Conservation (phyloP, 257 asterid genomes). For the Solanum infundibuliforme region DNA sequence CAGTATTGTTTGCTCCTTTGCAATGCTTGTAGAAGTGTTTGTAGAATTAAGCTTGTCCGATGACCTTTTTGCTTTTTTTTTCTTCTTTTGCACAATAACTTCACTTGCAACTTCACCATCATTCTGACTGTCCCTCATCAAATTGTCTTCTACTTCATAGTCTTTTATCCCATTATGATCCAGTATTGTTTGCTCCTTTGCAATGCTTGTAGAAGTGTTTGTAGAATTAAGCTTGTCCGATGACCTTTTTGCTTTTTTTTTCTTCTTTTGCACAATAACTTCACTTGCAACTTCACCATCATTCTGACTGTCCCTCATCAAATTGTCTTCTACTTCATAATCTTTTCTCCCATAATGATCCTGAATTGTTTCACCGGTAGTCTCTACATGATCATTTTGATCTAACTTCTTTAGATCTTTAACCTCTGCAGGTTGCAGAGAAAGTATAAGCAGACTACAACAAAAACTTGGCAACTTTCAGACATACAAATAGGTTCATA, state of each 20-base stretch:
- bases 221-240: neutral
- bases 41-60: constrained; percentile 4
- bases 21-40: neutral
- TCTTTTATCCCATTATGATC: neutral
- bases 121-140: neutral
- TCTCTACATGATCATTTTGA: neutral
- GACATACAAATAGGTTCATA: neutral
- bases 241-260: constrained; percentile 1
- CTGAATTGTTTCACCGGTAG: neutral
- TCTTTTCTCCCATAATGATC: neutral
- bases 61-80: constrained; percentile 1
- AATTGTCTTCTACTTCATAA: neutral
- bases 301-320: neutral
- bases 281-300: constrained; percentile 4
- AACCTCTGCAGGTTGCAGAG: neutral
- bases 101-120: constrained; percentile 3
- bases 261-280: constrained; percentile 1
- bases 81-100: constrained; percentile 1
- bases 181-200: constrained; percentile 2
- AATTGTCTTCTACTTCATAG: neutral
- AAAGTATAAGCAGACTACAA: neutral
- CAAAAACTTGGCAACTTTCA: neutral
- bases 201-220: neutral
- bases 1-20: constrained; percentile 6
- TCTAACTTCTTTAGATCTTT: neutral